Conservation (phyloP, 2,329 filamentous ascomycete genomes). For the Ophiostoma populinum region DNA sequence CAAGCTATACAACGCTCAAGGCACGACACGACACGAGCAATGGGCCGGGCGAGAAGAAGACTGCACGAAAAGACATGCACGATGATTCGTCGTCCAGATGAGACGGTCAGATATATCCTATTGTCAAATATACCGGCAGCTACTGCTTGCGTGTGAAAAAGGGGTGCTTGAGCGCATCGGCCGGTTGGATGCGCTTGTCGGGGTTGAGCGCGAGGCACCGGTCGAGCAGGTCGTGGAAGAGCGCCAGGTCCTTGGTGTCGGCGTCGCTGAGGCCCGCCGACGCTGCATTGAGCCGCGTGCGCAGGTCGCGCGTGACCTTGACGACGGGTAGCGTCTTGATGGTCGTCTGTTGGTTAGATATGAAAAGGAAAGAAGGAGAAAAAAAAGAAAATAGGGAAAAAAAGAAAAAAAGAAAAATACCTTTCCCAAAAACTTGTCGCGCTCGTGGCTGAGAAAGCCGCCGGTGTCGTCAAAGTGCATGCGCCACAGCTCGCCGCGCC, state of each 20-base stretch:
- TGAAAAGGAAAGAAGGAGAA: not conserved
- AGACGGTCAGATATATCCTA: no score
- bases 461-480: slow-evolving; percentile 73
- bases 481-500: slow-evolving; percentile 57
- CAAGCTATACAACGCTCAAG: no score
- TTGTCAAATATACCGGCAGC: no score
- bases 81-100: no score
- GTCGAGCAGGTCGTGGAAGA: slow-evolving; percentile 77
- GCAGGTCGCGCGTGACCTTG: slow-evolving; percentile 68
- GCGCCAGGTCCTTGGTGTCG: slow-evolving; percentile 60
- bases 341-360: slow-evolving; percentile 32
- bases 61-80: no score
- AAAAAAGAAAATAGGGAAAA: not conserved
- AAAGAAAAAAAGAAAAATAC: slow-evolving; percentile 24
- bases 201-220: slow-evolving; percentile 79
- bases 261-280: slow-evolving; percentile 55
- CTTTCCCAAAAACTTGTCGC: slow-evolving; percentile 75
- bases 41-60: no score
- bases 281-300: slow-evolving; percentile 59
- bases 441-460: slow-evolving; percentile 71
- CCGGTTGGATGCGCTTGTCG: slow-evolving; percentile 75
- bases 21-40: no score
- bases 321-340: slow-evolving; percentile 49
- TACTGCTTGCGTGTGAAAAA: slow-evolving; percentile 43
- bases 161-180: slow-evolving; percentile 73